Conservation (phyloP, 352 stramenopile genomes). For the Globisporangium spiculum region DNA sequence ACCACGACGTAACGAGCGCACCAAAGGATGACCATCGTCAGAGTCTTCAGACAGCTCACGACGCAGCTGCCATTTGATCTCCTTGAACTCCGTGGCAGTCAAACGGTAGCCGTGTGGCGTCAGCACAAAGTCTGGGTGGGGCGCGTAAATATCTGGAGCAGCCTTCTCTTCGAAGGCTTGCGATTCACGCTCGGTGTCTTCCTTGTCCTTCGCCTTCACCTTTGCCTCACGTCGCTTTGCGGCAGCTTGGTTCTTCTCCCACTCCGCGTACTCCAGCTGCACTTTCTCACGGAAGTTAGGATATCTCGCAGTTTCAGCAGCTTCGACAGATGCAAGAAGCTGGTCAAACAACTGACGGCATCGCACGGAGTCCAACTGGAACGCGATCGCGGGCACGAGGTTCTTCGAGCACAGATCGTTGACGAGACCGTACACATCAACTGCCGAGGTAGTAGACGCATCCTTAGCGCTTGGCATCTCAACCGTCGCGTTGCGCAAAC, state of each 20-base stretch:
- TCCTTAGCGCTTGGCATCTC: slow-evolving; percentile 49
- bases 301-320: slow-evolving; percentile 67
- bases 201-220: slow-evolving; percentile 91
- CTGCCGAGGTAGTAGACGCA: slow-evolving; percentile 47
- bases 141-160: slow-evolving; percentile 92
- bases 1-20: slow-evolving; percentile 91
- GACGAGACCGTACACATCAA: slow-evolving; percentile 70
- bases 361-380: slow-evolving; percentile 86
- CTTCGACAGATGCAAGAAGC: slow-evolving; percentile 70
- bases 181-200: slow-evolving; percentile 76
- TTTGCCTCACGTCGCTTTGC: slow-evolving; percentile 94
- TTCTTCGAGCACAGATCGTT: slow-evolving; percentile 58
- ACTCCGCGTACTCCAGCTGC: slow-evolving; percentile 89
- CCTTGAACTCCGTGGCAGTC: slow-evolving; percentile 90
- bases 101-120: slow-evolving; percentile 92
- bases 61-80: slow-evolving; percentile 87
- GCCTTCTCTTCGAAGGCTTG: slow-evolving; percentile 83
- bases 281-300: slow-evolving; percentile 92
- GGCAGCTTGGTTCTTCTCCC: slow-evolving; percentile 84
- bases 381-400: slow-evolving; percentile 82
- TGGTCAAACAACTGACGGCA: slow-evolving; percentile 87
- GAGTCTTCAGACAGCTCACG: slow-evolving; percentile 79
- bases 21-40: slow-evolving; percentile 76
- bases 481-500: slow-evolving; percentile 60
- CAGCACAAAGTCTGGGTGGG: slow-evolving; percentile 98